Evolutionary conservation across 1,284 basidiomycete species (phyloP).

Genomic region (Tranzscheliella williamsii): DNA sequence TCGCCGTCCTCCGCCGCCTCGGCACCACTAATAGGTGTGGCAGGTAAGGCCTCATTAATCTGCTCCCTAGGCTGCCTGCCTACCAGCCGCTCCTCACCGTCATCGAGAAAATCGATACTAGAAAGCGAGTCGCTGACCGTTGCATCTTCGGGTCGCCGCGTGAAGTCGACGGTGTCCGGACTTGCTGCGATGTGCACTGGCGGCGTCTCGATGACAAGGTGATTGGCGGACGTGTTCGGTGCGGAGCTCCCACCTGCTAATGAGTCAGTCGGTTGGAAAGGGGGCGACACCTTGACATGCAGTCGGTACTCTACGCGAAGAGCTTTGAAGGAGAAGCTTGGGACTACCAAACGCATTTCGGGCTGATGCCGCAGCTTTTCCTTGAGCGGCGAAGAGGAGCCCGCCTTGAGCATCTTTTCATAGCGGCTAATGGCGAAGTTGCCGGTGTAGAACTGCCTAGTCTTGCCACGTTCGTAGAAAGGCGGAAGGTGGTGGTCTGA

Average conservation of each 20-base stretch:
- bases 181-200: constrained; percentile 33
- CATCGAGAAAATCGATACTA: constrained; percentile 26
- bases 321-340: constrained; percentile 39
- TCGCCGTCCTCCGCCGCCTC: not conserved
- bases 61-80: not conserved
- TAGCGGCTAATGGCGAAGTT: constrained; percentile 36
- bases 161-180: constrained; percentile 38
- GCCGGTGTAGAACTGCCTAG: constrained; percentile 31
- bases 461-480: constrained; percentile 28
- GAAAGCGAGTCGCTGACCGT: constrained; percentile 26
- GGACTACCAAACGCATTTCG: constrained; percentile 29
- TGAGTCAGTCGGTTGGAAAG: not conserved
- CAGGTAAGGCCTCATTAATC: not conserved
- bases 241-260: not conserved
- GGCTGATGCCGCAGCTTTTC: constrained; percentile 20
- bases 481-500: constrained; percentile 33
- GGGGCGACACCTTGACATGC: constrained; percentile 21
- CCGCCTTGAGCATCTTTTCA: constrained; percentile 38
- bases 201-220: constrained; percentile 33
- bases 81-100: constrained; percentile 29
- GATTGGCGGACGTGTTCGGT: not conserved
- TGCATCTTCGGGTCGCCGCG: constrained; percentile 16
- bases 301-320: constrained; percentile 34
- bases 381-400: constrained; percentile 22
- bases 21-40: not conserved